Evolutionary conservation across 805 yeast species (phyloP), one percentile per base, ranked within the genome.

Genomic region (Debaryomyces hansenii): DNA sequence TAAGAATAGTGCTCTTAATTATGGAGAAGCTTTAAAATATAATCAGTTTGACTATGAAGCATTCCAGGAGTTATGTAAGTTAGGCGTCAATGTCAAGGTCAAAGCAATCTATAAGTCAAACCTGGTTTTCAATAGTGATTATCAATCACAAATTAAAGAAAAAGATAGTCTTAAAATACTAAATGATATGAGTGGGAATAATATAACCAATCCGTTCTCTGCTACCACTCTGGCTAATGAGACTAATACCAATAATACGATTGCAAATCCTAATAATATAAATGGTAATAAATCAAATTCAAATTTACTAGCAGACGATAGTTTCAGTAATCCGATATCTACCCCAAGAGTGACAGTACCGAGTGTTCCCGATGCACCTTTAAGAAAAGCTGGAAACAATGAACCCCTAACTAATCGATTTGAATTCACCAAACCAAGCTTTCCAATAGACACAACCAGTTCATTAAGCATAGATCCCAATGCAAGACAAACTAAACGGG

Each of bases 41-140:
- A 87, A 94, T 60, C 96, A 96, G 14, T 88, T 74, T 59, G 75
- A 90, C 35, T 90, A 94, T 79, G 97, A 90, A 59, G 90, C 97
- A 0, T 83, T 89, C 52, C 89, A 84, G 53, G 84, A 84, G 37
- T 69, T 94, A 40, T 82, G 90, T 56, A 74, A 75, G 40, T 69
- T 85, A 67, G 94, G 96, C 10, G 88, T 85, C 15, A 79, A 79
- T 47, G 75, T 90, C 15, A 80, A 82, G 47, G 81, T 84, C 5
- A 78, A 78, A 51, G 63, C 82, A 0, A 70, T 83, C 24, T 84
- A 72, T 61, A 76, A 74, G 47, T 50, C 53, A 21, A 49, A 45
- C 35, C 42, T 40, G 15, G 33, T 20, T 7, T 47, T 46, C 20
- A 47, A 48, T 35, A 16, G 37, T 24, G 18, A 18, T 1, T 15